These are phyloP conservation scores for Penicillium soppii DNA, from an alignment of 495 filamentous ascomycete species.

Conservation along the genomic window DNA sequence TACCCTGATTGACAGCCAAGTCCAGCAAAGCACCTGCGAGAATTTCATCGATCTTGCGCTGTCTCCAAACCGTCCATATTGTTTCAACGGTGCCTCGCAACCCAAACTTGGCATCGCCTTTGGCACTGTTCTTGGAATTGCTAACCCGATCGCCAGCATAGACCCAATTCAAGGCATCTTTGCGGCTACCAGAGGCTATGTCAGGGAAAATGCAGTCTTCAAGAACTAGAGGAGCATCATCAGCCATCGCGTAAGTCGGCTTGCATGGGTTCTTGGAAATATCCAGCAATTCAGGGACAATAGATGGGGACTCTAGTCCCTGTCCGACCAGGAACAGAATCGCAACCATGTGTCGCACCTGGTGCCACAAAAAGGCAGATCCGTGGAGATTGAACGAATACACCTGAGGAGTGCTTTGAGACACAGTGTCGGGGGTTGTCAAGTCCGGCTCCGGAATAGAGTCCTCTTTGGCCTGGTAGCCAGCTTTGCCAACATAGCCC, in stretches of 20 bases:
- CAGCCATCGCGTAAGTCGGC: slow-evolving; percentile 87
- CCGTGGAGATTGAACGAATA: slow-evolving; percentile 86
- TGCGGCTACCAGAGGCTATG: slow-evolving; percentile 40
- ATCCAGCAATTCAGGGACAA: slow-evolving; percentile 74
- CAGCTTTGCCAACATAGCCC: slow-evolving; percentile 31
- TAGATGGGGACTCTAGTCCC: slow-evolving; percentile 70
- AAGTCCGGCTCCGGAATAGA: slow-evolving; percentile 14
- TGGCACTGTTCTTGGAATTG: slow-evolving; percentile 26
- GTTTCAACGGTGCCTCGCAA: slow-evolving; percentile 66
- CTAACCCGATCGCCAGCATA: slow-evolving; percentile 61
- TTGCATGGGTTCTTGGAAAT: slow-evolving; percentile 62
- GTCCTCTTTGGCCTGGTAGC: slow-evolving; percentile 32
- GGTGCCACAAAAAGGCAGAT: slow-evolving; percentile 97
- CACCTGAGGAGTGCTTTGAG: slow-evolving; percentile 54
- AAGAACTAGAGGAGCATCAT: slow-evolving; percentile 82
- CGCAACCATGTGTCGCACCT: slow-evolving; percentile 87
- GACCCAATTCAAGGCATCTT: slow-evolving; percentile 76
- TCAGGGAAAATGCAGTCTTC: slow-evolving; percentile 93
- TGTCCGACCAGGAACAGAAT: slow-evolving; percentile 91
- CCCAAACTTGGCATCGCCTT: slow-evolving; percentile 57
- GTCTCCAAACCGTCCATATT: slow-evolving; percentile 79
- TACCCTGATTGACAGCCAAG: slow-evolving; percentile 54
- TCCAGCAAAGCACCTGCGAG: slow-evolving; percentile 68
- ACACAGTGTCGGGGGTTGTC: slow-evolving; percentile 14
- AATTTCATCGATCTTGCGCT: slow-evolving; percentile 85